Evolutionary conservation across 2,329 filamentous ascomycete species (phyloP), one percentile per base, ranked within the genome.

Genomic region (Clarireedia paspali): DNA sequence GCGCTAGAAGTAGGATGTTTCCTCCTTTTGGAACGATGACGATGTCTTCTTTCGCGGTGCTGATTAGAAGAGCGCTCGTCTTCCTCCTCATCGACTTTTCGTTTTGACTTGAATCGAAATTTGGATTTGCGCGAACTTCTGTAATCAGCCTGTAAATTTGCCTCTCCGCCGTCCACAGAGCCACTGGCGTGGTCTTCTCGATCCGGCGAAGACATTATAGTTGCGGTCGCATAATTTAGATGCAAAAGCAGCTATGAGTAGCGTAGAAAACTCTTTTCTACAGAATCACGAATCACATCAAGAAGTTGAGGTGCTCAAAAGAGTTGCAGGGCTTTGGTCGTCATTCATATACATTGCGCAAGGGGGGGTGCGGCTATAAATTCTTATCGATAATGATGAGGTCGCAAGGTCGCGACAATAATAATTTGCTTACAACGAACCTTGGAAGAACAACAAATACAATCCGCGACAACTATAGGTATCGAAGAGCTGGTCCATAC

Each of bases 71-170:
- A 55, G 55, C 49, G 51, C 47, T 53, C 45, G 23, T 46, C 36
- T 9, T 62, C 55, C 47, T 53, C 45, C 20, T 46, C 36, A 5
- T 61, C 53, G 9, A 56, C 58, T 50, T 57, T 63, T 42, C 60
- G 63, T 49, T 66, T 64, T 17, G 64, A 62, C 50, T 67, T 68
- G 55, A 68, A 69, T 50, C 62, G 62, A 47, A 68, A 68, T 39
- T 62, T 66, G 1, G 63, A 64, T 24, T 55, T 61, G 38, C 51
- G 50, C 10, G 58, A 55, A 7, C 53, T 47, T 38, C 47, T 48
- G 23, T 63, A 51, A 24, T 64, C 46, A 6, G 27, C 44, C 44
- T 47, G 44, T 6, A 6, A 26, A 47, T 15, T 15, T 47, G 9
- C 23, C 6, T 47, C 23, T 24, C 12, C 44, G 15, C 12, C 24